Conservation (phyloP, 106 monocot genomes). For the Phalaenopsis equestris region DNA sequence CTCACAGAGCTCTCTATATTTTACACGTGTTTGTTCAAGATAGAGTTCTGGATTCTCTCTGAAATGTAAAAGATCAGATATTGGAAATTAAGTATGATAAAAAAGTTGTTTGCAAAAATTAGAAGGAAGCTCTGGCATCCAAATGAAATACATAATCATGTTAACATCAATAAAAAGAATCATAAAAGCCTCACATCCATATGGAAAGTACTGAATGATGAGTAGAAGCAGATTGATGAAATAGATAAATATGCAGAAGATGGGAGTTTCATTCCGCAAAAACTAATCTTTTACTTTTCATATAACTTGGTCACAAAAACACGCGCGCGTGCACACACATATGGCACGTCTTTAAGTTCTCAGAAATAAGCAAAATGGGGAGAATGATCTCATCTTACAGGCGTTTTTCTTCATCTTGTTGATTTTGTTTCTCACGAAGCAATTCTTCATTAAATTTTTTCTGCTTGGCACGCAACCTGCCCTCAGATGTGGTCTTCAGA, state of each 20-base stretch:
- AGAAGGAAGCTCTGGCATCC: background rate
- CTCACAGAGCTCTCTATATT: constrained; percentile 73
- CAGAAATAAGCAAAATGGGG: background rate
- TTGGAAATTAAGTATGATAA: background rate
- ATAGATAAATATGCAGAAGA: constrained; percentile 3
- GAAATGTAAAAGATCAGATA: constrained; percentile 7
- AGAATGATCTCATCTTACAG: constrained; percentile 40
- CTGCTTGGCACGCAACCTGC: constrained; percentile 75
- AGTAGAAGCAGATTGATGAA: background rate
- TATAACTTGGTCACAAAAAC: background rate
- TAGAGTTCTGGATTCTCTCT: constrained; percentile 96
- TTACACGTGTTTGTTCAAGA: constrained; percentile 59
- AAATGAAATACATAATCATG: background rate
- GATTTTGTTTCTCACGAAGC: constrained; percentile 61
- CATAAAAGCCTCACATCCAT: background rate
- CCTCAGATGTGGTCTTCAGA: constrained; percentile 82
- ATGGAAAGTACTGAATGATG: background rate
- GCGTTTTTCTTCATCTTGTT: constrained; percentile 80
- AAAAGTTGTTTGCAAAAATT: background rate
- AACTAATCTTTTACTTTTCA: background rate
- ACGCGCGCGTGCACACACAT: background rate
- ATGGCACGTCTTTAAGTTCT: background rate
- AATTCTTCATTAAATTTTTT: constrained; percentile 76
- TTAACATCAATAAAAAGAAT: background rate
- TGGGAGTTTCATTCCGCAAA: background rate